These are phyloP conservation scores for Glarea lozoyensis DNA, from an alignment of 495 filamentous ascomycete genomes.

Conservation along the genomic window DNA sequence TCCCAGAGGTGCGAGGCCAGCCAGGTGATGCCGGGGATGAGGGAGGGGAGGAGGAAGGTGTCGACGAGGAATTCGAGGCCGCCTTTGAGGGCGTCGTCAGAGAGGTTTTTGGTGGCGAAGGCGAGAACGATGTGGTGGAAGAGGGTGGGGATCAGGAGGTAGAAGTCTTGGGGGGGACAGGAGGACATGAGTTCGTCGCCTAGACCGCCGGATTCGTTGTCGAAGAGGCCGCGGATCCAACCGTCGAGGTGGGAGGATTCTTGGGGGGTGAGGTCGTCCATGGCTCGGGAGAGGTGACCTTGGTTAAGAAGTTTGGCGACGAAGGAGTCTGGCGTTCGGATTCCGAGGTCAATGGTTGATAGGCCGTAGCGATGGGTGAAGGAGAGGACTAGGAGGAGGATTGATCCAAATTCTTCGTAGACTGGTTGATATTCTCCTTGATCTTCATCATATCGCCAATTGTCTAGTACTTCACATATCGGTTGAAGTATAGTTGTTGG, in stretches of 20 bases:
- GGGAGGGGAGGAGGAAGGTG: conserved; percentile 78
- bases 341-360: conserved; percentile 57
- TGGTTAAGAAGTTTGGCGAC: conserved; percentile 64
- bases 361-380: conserved; percentile 81
- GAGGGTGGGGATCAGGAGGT: conserved; percentile 78
- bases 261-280: conserved; percentile 59
- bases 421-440: conserved; percentile 92
- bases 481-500: conserved; percentile 69
- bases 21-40: conserved; percentile 74
- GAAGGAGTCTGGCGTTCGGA: conserved; percentile 54
- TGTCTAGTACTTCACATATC: conserved; percentile 75
- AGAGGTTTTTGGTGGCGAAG: conserved; percentile 57
- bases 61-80: conserved; percentile 88
- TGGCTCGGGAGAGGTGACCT: conserved; percentile 49
- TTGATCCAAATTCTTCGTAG: conserved; percentile 91
- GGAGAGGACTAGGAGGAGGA: conserved; percentile 72
- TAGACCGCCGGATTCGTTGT: conserved; percentile 62
- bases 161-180: conserved; percentile 91
- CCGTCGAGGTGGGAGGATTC: conserved; percentile 68
- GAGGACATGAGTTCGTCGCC: conserved; percentile 82
- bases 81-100: conserved; percentile 72
- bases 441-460: conserved; percentile 90
- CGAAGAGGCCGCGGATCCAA: conserved; percentile 86
- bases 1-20: conserved; percentile 78
- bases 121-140: conserved; percentile 80